Percentiles rank a stretch among this genome's conserved stretches.
Conservation (phyloP, 2,329 filamentous ascomycete genomes). For the Onygenales sp. region DNA sequence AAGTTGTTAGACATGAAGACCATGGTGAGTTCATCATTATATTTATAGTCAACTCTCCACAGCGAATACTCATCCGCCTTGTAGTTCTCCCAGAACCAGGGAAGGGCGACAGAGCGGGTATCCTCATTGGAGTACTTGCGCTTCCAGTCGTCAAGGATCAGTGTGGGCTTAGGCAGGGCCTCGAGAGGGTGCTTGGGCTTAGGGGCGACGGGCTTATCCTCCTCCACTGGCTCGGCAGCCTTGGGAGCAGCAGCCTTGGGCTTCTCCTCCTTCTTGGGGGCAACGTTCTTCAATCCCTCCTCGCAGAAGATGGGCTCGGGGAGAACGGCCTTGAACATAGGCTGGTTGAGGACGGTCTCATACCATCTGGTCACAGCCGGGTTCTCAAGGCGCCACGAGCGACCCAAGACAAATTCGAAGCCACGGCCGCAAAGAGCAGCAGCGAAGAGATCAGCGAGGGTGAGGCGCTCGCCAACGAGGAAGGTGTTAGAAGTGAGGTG, state of each 20-base stretch:
- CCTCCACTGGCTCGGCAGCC: constrained; percentile 46
- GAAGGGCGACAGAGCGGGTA: constrained; percentile 68
- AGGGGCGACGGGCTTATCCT: constrained; percentile 52
- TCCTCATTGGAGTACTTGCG: constrained; percentile 97
- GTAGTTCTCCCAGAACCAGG: constrained; percentile 97
- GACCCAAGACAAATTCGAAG: constrained; percentile 92
- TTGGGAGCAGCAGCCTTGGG: constrained; percentile 53
- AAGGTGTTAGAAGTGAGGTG: constrained; percentile 90
- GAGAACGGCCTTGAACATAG: constrained; percentile 75
- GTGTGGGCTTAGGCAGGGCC: constrained; percentile 65
- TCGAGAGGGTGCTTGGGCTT: constrained; percentile 98
- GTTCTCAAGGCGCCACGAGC: constrained; percentile 72
- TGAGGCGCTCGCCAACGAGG: constrained; percentile 95
- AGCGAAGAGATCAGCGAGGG: constrained; percentile 86
- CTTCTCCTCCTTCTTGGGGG: constrained; percentile 61
- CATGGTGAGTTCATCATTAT: constrained; percentile 94
- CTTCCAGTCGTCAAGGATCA: constrained; percentile 96
- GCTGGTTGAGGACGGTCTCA: constrained; percentile 85
- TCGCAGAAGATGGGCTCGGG: constrained; percentile 71
- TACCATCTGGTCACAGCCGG: constrained; percentile 90
- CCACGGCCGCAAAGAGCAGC: constrained; percentile 71
- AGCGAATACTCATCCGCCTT: constrained; percentile 93
- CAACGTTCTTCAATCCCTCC: constrained; percentile 62
- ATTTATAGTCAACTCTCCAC: constrained; percentile 95
- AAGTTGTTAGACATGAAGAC: constrained; percentile 99